Evolutionary conservation across 2,329 filamentous ascomycete species (phyloP), one percentile per base, ranked within the genome.

Genomic region (Neopestalotiopsis clavispora): DNA sequence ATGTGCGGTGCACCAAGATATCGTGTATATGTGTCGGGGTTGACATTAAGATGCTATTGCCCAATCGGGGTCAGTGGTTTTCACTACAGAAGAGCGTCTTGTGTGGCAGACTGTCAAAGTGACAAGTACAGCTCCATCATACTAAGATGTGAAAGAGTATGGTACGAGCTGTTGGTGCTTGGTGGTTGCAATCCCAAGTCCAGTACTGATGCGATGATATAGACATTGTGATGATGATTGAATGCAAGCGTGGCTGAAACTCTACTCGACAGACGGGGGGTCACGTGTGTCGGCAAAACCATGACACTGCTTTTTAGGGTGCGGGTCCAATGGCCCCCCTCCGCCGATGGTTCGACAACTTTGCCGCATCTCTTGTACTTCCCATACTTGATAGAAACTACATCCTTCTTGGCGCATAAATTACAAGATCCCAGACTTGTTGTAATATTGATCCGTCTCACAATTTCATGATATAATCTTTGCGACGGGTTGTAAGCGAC

Each of bases 221-320:
- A n/a, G 60, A 63, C n/a, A 4, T 42, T 40, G 32, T 12, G 13
- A 63, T 23, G 30, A 17, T 63, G 20, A 20, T 34, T n/a, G 60
- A 23, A 14, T 30, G n/a, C 60, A 56, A 23, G 20, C 32, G 65
- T 67, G 65, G 65, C 65, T 67, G 65, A 67, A 67, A 67, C 65
- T 67, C 56, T 67, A 60, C 65, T 67, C 56, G 59, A 60, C 20
- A 60, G 23, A 59, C n/a, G 12, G 56, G 64, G 28, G 49, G 65
- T 67, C 65, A 67, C 65, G 65, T 67, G 65, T 67, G 65, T 38
- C 20, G 42, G 23, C 20, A 28, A 64, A 66, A 59, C 32, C 30
- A 60, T 28, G 30, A 42, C 52, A 45, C 38, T 28, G 23, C 23
- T 32, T 67, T 58, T 60, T 67, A 42, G 52, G 20, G 20, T 67